These are phyloP conservation scores for Eucalyptus pumila DNA, from an alignment of 345 rosid species.

Conservation along the genomic window DNA sequence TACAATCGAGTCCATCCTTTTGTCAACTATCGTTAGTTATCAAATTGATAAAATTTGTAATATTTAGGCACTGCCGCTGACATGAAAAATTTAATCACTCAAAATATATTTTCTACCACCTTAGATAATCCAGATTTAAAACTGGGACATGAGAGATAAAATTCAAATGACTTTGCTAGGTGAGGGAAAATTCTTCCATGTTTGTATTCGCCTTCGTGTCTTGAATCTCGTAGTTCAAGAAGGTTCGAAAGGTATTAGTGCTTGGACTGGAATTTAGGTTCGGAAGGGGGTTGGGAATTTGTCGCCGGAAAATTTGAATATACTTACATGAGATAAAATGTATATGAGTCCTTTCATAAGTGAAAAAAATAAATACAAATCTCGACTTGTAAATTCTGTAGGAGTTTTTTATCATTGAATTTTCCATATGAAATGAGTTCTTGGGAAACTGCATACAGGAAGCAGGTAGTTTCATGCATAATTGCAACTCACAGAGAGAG, in stretches of 20 bases:
- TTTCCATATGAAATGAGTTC: not conserved
- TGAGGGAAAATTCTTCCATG: not conserved
- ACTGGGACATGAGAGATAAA: not conserved
- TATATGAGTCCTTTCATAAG: not conserved
- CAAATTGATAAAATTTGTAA: not conserved
- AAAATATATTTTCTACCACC: not conserved
- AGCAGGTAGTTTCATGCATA: too few species aligned
- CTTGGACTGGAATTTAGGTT: not conserved
- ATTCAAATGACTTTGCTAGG: not conserved
- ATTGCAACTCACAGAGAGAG: too few species aligned
- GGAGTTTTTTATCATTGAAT: not conserved
- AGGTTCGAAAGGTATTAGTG: not conserved
- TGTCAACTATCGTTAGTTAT: not conserved
- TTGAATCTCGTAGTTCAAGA: not conserved
- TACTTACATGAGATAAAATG: not conserved
- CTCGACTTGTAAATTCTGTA: not conserved
- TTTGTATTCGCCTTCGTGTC: rapidly evolving
- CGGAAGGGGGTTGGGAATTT: not conserved
- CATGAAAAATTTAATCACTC: not conserved
- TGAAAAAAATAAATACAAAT: too few species aligned
- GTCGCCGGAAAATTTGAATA: too few species aligned
- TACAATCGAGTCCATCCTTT: too few species aligned
- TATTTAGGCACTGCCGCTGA: too few species aligned
- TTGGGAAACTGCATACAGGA: too few species aligned
- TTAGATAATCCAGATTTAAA: not conserved